These are phyloP conservation scores for Tympanopsis confertula DNA, from an alignment of 2,329 filamentous ascomycete genomes.

Conservation along the genomic window DNA sequence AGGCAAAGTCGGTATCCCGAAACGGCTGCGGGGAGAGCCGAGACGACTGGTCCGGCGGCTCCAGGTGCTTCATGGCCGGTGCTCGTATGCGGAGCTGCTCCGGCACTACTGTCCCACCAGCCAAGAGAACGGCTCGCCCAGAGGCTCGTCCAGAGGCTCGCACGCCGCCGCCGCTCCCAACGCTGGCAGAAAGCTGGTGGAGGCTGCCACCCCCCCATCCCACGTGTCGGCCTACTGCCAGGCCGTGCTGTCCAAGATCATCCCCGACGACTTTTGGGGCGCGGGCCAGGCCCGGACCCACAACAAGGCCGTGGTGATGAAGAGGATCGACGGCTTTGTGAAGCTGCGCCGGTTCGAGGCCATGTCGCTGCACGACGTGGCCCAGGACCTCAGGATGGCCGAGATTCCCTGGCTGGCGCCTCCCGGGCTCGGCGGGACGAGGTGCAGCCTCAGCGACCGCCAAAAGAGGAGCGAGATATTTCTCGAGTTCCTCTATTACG, in stretches of 20 bases:
- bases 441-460: slow-evolving; percentile 59
- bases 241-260: slow-evolving; percentile 57
- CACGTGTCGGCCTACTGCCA: slow-evolving; percentile 80
- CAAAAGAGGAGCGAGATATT: slow-evolving; percentile 70
- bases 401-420: slow-evolving; percentile 64
- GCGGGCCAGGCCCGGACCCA: slow-evolving; percentile 31
- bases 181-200: slow-evolving; percentile 35
- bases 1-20: slow-evolving; percentile 35
- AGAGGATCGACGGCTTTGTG: slow-evolving; percentile 67
- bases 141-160: background rate
- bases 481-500: slow-evolving; percentile 76
- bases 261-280: slow-evolving; percentile 71
- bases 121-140: slow-evolving; percentile 7
- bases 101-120: slow-evolving; percentile 64
- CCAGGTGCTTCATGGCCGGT: slow-evolving; percentile 60
- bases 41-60: slow-evolving; percentile 52
- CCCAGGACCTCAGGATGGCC: slow-evolving; percentile 62
- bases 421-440: slow-evolving; percentile 31
- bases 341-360: slow-evolving; percentile 69
- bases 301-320: slow-evolving; percentile 53
- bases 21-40: slow-evolving; percentile 53
- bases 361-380: slow-evolving; percentile 66
- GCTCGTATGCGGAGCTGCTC: slow-evolving; percentile 69
- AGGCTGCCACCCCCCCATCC: slow-evolving; percentile 53
- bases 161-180: slow-evolving; percentile 1